These are phyloP conservation scores for Backusella circina DNA, from an alignment of 192 early-diverging fungal species.

Conservation along the genomic window DNA sequence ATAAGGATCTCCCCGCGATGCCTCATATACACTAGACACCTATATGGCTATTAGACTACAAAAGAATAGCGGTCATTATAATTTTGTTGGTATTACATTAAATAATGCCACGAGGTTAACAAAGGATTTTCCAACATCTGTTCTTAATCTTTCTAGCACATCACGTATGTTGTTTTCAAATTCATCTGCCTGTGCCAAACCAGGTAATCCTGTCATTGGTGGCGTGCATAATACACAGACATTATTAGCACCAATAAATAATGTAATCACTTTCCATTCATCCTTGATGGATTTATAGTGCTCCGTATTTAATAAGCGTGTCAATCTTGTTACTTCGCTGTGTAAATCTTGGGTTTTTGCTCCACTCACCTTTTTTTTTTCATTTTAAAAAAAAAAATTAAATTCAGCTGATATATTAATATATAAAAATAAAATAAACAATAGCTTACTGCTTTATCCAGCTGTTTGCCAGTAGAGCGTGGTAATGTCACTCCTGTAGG, in stretches of 20 bases:
- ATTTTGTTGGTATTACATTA: slow-evolving; percentile 32
- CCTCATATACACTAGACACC: slow-evolving; percentile 47
- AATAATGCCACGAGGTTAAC: slow-evolving; percentile 52
- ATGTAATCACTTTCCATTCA: slow-evolving; percentile 50
- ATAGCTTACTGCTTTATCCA: slow-evolving; percentile 47
- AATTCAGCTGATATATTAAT: not conserved
- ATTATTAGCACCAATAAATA: slow-evolving; percentile 57
- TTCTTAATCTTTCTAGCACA: slow-evolving; percentile 32
- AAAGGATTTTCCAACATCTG: slow-evolving; percentile 41
- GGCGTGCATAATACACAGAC: slow-evolving; percentile 42
- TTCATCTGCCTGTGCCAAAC: slow-evolving; percentile 40
- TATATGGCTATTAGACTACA: not conserved
- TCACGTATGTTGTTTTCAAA: slow-evolving; percentile 37
- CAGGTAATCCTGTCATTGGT: slow-evolving; percentile 22
- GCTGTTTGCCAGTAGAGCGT: slow-evolving; percentile 39
- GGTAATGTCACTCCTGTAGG: slow-evolving; percentile 45
- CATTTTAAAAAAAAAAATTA: not conserved
- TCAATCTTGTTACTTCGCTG: slow-evolving; percentile 33
- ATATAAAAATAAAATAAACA: not conserved
- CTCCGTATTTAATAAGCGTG: slow-evolving; percentile 19
- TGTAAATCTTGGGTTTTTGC: slow-evolving; percentile 43
- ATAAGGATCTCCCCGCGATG: slow-evolving; percentile 45
- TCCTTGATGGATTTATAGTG: slow-evolving; percentile 35
- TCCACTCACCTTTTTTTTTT: slow-evolving; percentile 41
- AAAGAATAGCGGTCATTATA: not conserved